A percentile compares a stretch with the other conserved stretches of the same genome.
These are phyloP conservation scores for Euclidium syriacum DNA, from an alignment of 345 rosid genomes.

Conservation along the genomic window DNA sequence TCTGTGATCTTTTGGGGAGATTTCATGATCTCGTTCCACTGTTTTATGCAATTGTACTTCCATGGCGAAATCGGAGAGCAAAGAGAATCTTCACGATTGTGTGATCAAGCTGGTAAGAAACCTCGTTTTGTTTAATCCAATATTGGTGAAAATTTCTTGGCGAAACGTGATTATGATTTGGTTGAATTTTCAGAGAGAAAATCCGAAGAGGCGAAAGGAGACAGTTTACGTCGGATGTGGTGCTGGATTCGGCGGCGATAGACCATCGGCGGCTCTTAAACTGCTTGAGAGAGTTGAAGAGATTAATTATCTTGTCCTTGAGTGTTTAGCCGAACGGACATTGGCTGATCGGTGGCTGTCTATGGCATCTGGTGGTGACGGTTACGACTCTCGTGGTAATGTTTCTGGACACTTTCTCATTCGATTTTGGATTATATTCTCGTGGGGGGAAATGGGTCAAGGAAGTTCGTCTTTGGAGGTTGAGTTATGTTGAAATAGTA, in stretches of 20 bases:
- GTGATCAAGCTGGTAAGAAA: slow-evolving; percentile 21
- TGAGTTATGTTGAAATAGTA: not conserved
- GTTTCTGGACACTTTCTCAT: slow-evolving; percentile 1
- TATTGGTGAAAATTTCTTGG: not conserved
- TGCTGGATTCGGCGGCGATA: slow-evolving; percentile 92
- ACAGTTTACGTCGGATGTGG: slow-evolving; percentile 82
- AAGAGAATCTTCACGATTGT: slow-evolving; percentile 8
- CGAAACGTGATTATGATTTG: not conserved
- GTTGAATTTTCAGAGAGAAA: slow-evolving; percentile 47
- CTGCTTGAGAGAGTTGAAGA: slow-evolving; percentile 62
- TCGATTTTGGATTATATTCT: not conserved
- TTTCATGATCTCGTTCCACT: not conserved
- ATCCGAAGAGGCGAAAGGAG: slow-evolving; percentile 53
- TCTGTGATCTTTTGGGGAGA: not conserved
- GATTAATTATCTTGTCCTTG: slow-evolving; percentile 78
- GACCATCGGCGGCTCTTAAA: slow-evolving; percentile 74
- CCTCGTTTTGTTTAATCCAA: not conserved
- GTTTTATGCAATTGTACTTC: not conserved
- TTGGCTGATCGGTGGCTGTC: slow-evolving; percentile 71
- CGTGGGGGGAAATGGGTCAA: not conserved
- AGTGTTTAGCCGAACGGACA: slow-evolving; percentile 90
- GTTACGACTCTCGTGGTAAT: slow-evolving; percentile 74
- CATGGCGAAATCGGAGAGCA: not conserved
- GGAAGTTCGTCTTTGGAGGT: not conserved
- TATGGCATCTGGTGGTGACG: slow-evolving; percentile 57